A percentile compares a stretch with the other conserved stretches of the same genome.
Evolutionary conservation across 2,329 filamentous ascomycete species (phyloP).

Genomic region (Fusarium austroafricanum): DNA sequence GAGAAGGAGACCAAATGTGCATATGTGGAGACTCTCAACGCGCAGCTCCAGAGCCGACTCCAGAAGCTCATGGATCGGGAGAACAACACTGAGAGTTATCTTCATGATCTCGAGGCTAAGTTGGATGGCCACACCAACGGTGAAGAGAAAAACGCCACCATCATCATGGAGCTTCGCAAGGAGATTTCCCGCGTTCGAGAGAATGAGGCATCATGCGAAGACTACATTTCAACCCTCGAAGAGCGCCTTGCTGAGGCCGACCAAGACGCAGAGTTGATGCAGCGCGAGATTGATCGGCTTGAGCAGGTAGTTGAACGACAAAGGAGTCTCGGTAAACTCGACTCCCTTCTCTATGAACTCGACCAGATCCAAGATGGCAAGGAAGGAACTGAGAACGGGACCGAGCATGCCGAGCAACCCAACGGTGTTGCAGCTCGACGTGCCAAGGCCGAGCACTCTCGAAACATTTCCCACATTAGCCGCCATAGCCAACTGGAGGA

Average conservation of each 20-base stretch:
- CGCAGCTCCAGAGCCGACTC: slow-evolving; percentile 88
- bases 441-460: slow-evolving; percentile 62
- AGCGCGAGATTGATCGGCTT: slow-evolving; percentile 91
- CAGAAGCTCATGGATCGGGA: slow-evolving; percentile 95
- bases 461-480: slow-evolving; percentile 65
- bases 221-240: slow-evolving; percentile 97
- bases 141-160: slow-evolving; percentile 89
- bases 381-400: slow-evolving; percentile 49
- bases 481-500: slow-evolving; percentile 66
- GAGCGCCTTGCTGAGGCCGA: slow-evolving; percentile 95
- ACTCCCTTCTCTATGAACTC: slow-evolving; percentile 90
- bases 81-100: slow-evolving; percentile 88
- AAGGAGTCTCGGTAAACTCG: slow-evolving; percentile 91
- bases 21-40: slow-evolving; percentile 91
- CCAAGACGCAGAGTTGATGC: slow-evolving; percentile 96
- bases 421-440: slow-evolving; percentile 59
- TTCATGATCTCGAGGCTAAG: slow-evolving; percentile 90
- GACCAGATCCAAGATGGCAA: slow-evolving; percentile 77
- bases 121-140: slow-evolving; percentile 91
- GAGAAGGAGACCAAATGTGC: slow-evolving; percentile 96
- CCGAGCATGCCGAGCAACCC: slow-evolving; percentile 46
- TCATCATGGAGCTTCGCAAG: slow-evolving; percentile 88
- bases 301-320: slow-evolving; percentile 97
- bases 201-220: slow-evolving; percentile 89
- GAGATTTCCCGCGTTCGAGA: slow-evolving; percentile 89